These are phyloP conservation scores for Lojkania enalia DNA, from an alignment of 2,329 filamentous ascomycete genomes.

Conservation along the genomic window DNA sequence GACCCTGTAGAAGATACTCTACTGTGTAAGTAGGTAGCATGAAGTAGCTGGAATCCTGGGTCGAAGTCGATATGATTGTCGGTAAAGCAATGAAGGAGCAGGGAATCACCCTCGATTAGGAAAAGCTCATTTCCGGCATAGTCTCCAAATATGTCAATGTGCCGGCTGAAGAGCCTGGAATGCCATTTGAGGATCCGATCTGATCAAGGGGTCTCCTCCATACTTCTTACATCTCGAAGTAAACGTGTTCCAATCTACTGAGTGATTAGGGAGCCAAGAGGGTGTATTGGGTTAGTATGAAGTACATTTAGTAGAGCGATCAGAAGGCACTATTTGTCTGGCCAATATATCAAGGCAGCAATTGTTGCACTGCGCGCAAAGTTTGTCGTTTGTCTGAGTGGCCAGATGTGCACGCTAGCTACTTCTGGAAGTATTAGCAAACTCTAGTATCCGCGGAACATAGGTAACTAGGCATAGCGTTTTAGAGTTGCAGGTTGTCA, in stretches of 20 bases:
- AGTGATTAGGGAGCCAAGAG: too few relatives aligned
- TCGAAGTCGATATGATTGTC: conserved; percentile 66
- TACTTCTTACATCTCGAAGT: too few relatives aligned
- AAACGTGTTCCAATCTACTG: too few relatives aligned
- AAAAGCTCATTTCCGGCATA: conserved; percentile 76
- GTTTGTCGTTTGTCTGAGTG: too few relatives aligned
- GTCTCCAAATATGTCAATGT: conserved; percentile 65
- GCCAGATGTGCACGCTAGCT: neutral
- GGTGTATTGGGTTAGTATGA: too few relatives aligned
- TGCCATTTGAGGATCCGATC: conserved; percentile 40
- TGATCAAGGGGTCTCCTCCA: too few relatives aligned
- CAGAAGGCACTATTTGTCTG: neutral
- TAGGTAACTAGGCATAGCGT: too few relatives aligned
- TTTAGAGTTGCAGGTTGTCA: too few relatives aligned
- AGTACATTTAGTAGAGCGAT: neutral
- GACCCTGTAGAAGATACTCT: conserved; percentile 65
- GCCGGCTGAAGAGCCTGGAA: conserved; percentile 40
- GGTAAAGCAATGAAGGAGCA: conserved; percentile 67
- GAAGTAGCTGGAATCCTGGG: conserved; percentile 69
- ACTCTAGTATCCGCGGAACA: too few relatives aligned
- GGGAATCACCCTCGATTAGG: conserved; percentile 71
- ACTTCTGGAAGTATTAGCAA: too few relatives aligned
- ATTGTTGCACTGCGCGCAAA: conserved; percentile 3
- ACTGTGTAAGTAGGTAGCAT: conserved; percentile 69
- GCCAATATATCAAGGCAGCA: conserved; percentile 1